Conservation (phyloP, 345 rosid species). For the Aquilaria malaccensis region DNA sequence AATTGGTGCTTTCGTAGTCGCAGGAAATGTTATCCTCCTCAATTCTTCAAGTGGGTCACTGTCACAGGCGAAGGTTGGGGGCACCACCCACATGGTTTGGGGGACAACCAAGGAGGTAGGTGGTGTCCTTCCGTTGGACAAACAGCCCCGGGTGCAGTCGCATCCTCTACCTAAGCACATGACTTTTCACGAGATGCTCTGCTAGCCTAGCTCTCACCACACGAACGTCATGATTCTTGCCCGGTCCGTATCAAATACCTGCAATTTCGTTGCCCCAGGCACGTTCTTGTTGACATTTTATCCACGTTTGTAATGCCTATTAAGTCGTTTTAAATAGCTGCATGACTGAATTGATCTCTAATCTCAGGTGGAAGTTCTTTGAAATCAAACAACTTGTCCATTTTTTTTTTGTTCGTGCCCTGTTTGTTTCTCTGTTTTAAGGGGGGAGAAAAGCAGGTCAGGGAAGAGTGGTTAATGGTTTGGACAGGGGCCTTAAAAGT, state of each 20-base stretch:
- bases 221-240: not conserved
- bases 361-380: conserved; percentile 9
- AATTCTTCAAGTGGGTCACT: conserved; percentile 12
- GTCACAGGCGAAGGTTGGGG: conserved; percentile 8
- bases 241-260: not conserved
- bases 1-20: no score
- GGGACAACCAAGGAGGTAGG: conserved; percentile 22
- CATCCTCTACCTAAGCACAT: conserved; percentile 42
- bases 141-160: conserved; percentile 14
- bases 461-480: conserved; percentile 3
- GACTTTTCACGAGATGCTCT: conserved; percentile 34
- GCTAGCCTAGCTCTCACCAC: conserved; percentile 23
- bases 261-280: no score
- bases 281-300: no score
- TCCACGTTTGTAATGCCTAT: no score
- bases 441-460: not conserved
- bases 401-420: no score
- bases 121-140: conserved; percentile 2
- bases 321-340: no score
- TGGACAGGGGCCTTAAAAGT: no score
- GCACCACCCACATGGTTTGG: conserved; percentile 23
- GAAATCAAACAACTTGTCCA: no score
- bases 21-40: not conserved
- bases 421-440: not conserved
- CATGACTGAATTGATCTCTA: not conserved